phyloP scores from a whole-genome alignment of 1,284 basidiomycete genomes.

The Puccinia coronata region DNA sequence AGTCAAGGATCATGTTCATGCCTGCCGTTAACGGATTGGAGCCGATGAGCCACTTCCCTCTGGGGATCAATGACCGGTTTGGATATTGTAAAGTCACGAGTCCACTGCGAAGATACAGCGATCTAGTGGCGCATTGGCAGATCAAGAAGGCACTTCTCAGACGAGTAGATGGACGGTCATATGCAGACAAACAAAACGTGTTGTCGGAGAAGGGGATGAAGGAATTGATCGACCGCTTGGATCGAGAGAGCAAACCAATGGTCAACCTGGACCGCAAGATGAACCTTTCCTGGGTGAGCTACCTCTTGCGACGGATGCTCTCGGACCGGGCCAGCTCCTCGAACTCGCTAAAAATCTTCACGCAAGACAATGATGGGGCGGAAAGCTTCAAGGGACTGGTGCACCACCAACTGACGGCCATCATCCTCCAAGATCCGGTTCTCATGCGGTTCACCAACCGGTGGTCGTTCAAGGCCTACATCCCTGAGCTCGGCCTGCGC shows the following conservation, averaged over 20 bases:
- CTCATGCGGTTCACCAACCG: too few species aligned
- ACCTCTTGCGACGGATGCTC: constrained; percentile 19
- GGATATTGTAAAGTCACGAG: constrained; percentile 80
- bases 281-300: constrained; percentile 40
- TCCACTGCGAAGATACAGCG: constrained; percentile 85
- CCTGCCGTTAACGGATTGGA: too few species aligned
- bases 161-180: too few species aligned
- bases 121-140: too few species aligned
- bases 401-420: constrained; percentile 5
- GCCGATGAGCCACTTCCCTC: too few species aligned
- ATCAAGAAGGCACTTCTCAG: too few species aligned
- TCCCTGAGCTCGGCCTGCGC: constrained; percentile 40
- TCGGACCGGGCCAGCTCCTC: neutral
- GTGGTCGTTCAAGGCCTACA: constrained; percentile 46
- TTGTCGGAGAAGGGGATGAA: constrained; percentile 22
- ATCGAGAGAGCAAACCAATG: too few species aligned
- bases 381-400: neutral
- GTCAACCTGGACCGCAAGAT: too few species aligned
- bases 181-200: constrained; percentile 14
- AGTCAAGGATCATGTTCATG: constrained; percentile 54
- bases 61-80: constrained; percentile 68
- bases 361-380: neutral
- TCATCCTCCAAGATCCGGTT: constrained; percentile 33
- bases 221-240: too few species aligned
- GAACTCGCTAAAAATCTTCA: neutral